Conservation (phyloP, 169 alveolate species). For the Perkinsus marinus region DNA sequence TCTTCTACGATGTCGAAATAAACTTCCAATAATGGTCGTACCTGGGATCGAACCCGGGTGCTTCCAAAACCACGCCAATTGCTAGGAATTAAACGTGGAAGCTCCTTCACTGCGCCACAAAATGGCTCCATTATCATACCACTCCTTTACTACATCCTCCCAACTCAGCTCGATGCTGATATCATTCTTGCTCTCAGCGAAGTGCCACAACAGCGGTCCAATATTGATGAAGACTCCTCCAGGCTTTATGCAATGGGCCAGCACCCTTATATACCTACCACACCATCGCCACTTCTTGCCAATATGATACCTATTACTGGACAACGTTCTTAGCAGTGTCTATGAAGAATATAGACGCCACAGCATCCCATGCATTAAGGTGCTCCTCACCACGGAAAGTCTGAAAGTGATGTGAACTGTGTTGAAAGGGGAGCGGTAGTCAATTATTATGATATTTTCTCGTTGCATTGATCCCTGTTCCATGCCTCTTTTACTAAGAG, state of each 20-base stretch:
- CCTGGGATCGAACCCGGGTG: not conserved
- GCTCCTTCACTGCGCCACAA: not conserved
- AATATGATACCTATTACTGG: not conserved
- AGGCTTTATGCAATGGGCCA: conserved; percentile 42
- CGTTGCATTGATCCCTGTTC: too few relatives aligned
- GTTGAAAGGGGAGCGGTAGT: too few relatives aligned
- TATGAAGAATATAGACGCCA: conserved; percentile 64
- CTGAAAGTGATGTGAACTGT: not conserved
- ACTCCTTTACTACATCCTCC: conserved; percentile 36
- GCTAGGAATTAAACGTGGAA: too few relatives aligned
- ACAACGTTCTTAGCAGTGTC: conserved; percentile 71
- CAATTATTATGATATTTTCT: too few relatives aligned
- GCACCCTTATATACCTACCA: conserved; percentile 54
- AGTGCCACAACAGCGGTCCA: conserved; percentile 75
- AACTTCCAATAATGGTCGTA: not conserved
- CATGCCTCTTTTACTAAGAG: too few relatives aligned
- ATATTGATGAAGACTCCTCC: conserved; percentile 71
- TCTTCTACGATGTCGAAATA: conserved; percentile 30
- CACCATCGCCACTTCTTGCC: not conserved
- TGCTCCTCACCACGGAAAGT: conserved; percentile 13
- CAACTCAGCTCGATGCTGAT: conserved; percentile 56
- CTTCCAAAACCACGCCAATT: too few relatives aligned
- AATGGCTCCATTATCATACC: not conserved
- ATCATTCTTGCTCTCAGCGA: conserved; percentile 46
- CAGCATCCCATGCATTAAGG: conserved; percentile 54